Conservation (phyloP, 805 yeast species). For the Kazachstania taianensis region DNA sequence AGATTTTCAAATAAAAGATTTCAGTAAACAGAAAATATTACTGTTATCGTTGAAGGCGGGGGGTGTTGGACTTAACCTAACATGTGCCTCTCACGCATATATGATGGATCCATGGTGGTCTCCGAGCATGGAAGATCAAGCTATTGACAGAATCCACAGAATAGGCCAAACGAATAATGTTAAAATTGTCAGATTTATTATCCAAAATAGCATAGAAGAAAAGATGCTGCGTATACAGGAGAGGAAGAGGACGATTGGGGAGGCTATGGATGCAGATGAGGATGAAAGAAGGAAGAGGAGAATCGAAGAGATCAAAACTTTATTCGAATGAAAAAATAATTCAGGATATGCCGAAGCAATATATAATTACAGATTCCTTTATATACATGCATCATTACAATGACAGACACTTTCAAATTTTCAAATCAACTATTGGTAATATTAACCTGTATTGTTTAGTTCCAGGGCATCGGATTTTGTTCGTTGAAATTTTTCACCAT, state of each 20-base stretch:
- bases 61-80: constrained; percentile 84
- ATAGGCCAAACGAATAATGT: constrained; percentile 76
- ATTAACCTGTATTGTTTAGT: neutral
- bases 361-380: too few relatives aligned
- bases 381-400: too few relatives aligned
- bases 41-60: constrained; percentile 81
- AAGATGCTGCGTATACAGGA: constrained; percentile 84
- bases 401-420: neutral
- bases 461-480: too few relatives aligned
- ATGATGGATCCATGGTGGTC: constrained; percentile 99
- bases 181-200: constrained; percentile 67
- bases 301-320: constrained; percentile 60
- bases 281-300: constrained; percentile 62
- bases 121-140: constrained; percentile 83
- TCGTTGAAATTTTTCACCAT: too few relatives aligned
- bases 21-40: constrained; percentile 36
- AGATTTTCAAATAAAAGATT: constrained; percentile 36
- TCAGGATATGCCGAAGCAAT: too few relatives aligned
- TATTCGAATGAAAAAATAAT: constrained; percentile 46
- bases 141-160: constrained; percentile 83
- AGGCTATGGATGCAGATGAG: constrained; percentile 64
- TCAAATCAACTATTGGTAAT: neutral
- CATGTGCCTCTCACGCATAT: constrained; percentile 74
- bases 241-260: constrained; percentile 70
- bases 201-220: constrained; percentile 76